Evolutionary conservation across 2,329 filamentous ascomycete species (phyloP).

Genomic region (Alternaria gaisen): DNA sequence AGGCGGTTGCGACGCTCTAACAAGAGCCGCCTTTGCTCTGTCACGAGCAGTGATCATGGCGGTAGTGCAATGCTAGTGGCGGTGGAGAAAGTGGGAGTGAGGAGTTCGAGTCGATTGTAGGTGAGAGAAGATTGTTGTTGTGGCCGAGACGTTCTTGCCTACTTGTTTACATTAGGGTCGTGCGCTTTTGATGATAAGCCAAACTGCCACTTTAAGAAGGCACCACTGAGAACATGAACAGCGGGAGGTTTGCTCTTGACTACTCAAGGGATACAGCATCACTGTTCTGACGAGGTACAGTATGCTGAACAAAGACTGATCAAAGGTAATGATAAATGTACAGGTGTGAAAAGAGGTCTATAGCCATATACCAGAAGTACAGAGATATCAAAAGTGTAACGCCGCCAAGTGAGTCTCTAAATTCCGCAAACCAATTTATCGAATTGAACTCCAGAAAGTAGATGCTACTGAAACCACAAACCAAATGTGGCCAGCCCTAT

Average conservation of each 20-base stretch:
- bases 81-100: neutral
- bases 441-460: neutral
- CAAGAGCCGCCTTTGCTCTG: neutral
- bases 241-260: too few species aligned
- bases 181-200: neutral
- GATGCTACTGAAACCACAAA: neutral
- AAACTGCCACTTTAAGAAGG: neutral
- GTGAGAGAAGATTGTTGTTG: neutral
- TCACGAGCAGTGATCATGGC: neutral
- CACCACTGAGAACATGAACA: neutral
- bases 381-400: neutral
- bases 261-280: too few species aligned
- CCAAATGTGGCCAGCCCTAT: neutral
- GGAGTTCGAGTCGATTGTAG: neutral
- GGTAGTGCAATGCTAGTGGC: neutral
- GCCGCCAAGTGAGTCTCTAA: neutral
- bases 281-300: neutral
- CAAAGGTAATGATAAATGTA: neutral
- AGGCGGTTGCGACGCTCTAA: neutral
- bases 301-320: neutral
- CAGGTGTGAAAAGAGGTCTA: neutral
- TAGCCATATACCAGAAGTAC: neutral
- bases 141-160: neutral
- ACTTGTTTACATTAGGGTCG: neutral
- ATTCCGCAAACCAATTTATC: neutral